Evolutionary conservation across 1,284 basidiomycete species (phyloP), one percentile per base, ranked within the genome.

Genomic region (Rhodotorula sp.): DNA sequence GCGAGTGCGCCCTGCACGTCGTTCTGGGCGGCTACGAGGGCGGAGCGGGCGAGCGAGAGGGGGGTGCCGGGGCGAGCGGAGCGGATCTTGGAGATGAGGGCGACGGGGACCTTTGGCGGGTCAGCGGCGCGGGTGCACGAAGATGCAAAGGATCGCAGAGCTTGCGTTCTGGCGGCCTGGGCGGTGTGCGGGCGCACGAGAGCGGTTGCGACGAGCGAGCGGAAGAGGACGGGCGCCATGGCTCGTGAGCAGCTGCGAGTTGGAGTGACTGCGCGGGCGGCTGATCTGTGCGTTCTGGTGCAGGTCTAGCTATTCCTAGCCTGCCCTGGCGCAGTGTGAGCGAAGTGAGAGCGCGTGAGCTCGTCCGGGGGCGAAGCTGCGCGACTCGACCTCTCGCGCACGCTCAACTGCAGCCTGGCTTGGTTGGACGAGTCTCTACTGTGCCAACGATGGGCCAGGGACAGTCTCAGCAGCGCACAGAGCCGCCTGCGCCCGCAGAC

Each of bases 31-130:
- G 88, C 88, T 62, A 84, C 81, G 67, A 97, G 89, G 4, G 95
- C 94, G 81, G 96, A 91, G 62, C 90, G 88, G 60, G 94, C 95
- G 83, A 94, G 93, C 59, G 88, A 85, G 91, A 91, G 64, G 91
- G 92, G 57, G 82, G 85, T 76, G 89, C 87, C 71, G 85, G 85
- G 82, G 90, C 75, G 68, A 4, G 58, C 60, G 23, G 69, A 91
- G 69, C 95, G 89, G 49, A 98, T 87, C 81, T 93, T 88, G 4
- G 91, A 90, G 73, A 98, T 90, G 74, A 94, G 88, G 73, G 90
- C 88, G 67, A 91, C 84, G 46, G 89, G 82, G 61, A 82, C 81
- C 45, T 63, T 63, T 27, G 25, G 52, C 62, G 62, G 44, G 42
- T 63, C 62, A 44, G 52, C 62, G 25, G 7, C 45, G n/a, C 17